Base-by-base conservation (phyloP, 257 asterid genomes). In the Solanum sejunctum region DNA sequence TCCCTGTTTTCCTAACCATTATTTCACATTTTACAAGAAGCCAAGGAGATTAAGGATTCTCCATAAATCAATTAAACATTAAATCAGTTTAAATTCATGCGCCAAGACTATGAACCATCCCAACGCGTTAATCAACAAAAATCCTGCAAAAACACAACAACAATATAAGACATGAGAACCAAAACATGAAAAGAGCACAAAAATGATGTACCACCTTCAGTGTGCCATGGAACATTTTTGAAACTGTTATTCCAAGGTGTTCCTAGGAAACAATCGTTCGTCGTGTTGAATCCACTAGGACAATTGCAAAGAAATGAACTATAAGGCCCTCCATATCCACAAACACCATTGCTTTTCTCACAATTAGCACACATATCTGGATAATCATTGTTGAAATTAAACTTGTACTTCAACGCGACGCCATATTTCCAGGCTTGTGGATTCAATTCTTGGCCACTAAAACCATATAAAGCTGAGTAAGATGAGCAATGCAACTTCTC, bases 311-410 rank as follows among this genome's bases (percentile, higher is more conserved):
- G 26, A 80, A 92, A 95, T 7, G 91, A 77, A 89, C 86, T 88
- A 13, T 86, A 89, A 7, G 89, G 87, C 67, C 67, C 92, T 64
- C 87, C 84, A 39, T 86, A 95, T 2, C 98, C 97, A 81, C 98
- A 95, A 28, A 90, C 95, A 84, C 99, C 99, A 64, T 90, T 90
- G 41, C 92, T 95, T 89, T 91, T 94, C 84, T 95, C 99, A 81
- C 99, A 95, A 82, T 87, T 83, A 1, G 87, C 92, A 56, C 99
- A 95, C n/a, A 91, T 21, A 20, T 84, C 39, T 8, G 98, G 99
- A 83, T 92, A 95, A 41, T 93, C 97, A 81, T 95, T 93, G 11
- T 93, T 83, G 86, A 87, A 94, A 43, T 88, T 95, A 61, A 93
- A 95, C 90, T 95, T 95, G 11, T 95, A 95, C 69, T 91, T 92